phyloP scores from a whole-genome alignment of 2,329 filamentous ascomycete species.

The Diaporthe capsici region DNA sequence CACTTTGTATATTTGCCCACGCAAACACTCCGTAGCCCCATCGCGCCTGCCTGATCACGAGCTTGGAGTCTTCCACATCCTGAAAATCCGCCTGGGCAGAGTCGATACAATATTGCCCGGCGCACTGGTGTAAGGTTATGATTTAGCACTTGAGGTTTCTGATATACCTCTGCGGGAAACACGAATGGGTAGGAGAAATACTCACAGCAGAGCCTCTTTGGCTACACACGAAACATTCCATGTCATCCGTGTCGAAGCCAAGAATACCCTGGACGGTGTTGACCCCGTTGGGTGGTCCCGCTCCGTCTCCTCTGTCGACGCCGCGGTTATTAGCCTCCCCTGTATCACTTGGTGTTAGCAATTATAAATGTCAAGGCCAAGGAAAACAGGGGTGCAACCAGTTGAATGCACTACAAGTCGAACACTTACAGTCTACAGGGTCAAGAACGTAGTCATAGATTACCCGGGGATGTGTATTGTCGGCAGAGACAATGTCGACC shows the following conservation, averaged over 20 bases:
- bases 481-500: background rate
- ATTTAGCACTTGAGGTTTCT: background rate
- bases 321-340: background rate
- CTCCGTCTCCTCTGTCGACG: background rate
- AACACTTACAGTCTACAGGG: background rate
- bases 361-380: no score
- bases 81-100: background rate
- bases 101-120: conserved; percentile 22
- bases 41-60: conserved; percentile 4
- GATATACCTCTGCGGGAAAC: background rate
- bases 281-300: background rate
- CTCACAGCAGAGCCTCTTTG: background rate
- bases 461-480: background rate
- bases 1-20: background rate
- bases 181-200: background rate
- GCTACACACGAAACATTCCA: background rate
- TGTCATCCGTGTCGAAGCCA: background rate
- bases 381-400: background rate
- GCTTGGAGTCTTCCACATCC: background rate
- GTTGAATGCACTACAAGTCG: rapidly evolving
- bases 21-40: conserved; percentile 34
- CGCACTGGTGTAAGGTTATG: background rate
- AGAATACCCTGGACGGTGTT: background rate
- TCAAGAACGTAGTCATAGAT: background rate
- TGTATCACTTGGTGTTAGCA: background rate